Conservation (phyloP, 2,329 filamentous ascomycete genomes). For the Diplocarpon mali region DNA sequence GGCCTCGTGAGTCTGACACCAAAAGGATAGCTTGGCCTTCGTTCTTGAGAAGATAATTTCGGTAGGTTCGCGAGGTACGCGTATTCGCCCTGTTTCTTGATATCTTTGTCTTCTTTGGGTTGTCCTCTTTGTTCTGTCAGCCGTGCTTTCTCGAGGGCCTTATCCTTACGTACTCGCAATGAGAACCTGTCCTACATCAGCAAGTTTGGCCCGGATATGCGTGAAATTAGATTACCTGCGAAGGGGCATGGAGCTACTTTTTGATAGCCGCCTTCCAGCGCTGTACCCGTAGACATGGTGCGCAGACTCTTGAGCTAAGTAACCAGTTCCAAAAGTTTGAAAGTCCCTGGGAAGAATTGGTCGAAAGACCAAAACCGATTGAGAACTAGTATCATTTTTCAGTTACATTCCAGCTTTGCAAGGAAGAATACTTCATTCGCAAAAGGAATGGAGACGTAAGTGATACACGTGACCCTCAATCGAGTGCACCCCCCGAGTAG, state of each 20-base stretch:
- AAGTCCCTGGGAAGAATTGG: too few relatives aligned
- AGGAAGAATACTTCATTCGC: too few relatives aligned
- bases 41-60: background rate
- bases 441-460: too few relatives aligned
- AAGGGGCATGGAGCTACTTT: background rate
- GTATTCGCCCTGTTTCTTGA: background rate
- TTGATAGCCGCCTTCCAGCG: background rate
- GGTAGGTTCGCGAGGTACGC: background rate
- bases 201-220: too few relatives aligned
- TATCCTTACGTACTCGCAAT: constrained; percentile 4
- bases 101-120: background rate
- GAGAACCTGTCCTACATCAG: background rate
- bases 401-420: too few relatives aligned
- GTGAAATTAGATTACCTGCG: background rate
- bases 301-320: too few relatives aligned
- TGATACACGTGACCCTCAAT: too few relatives aligned
- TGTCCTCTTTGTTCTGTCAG: background rate
- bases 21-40: background rate
- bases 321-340: too few relatives aligned
- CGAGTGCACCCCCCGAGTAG: too few relatives aligned
- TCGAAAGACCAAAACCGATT: too few relatives aligned
- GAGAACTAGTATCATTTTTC: too few relatives aligned
- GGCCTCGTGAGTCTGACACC: background rate
- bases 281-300: too few relatives aligned
- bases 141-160: background rate